A percentile compares a stretch with the other conserved stretches of the same genome.
Evolutionary conservation across 805 yeast species (phyloP).

Genomic region (Candida tallmaniae): DNA sequence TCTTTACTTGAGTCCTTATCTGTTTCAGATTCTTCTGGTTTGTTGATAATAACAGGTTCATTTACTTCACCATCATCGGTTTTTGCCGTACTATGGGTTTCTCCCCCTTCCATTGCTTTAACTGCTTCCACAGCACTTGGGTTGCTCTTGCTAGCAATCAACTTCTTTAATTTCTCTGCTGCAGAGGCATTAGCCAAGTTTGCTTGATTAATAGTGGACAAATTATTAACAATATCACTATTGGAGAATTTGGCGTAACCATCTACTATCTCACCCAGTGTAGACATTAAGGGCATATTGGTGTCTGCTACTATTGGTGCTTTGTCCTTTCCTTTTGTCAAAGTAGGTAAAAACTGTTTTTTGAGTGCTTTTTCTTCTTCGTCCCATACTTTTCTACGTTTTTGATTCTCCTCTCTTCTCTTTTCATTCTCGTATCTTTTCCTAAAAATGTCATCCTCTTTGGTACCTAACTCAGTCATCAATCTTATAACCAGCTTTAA

Average conservation of each 20-base stretch:
- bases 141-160: conserved; percentile 27
- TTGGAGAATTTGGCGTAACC: conserved; percentile 63
- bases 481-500: conserved; percentile 71
- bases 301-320: conserved; percentile 68
- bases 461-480: conserved; percentile 56
- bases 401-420: conserved; percentile 60
- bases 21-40: conserved; percentile 3
- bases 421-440: conserved; percentile 64
- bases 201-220: conserved; percentile 61
- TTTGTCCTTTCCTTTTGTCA: conserved; percentile 69
- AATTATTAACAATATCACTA: conserved; percentile 63
- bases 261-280: conserved; percentile 66
- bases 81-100: conserved; percentile 14
- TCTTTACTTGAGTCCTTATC: conserved; percentile 17
- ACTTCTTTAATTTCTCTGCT: conserved; percentile 51
- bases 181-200: conserved; percentile 67
- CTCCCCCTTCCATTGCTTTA: conserved; percentile 3
- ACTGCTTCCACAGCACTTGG: conserved; percentile 45
- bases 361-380: conserved; percentile 44
- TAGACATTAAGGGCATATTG: conserved; percentile 72
- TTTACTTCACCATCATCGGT: conserved; percentile 8
- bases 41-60: conserved; percentile 13
- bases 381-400: conserved; percentile 49
- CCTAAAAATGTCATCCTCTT: conserved; percentile 76
- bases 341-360: conserved; percentile 44